Evolutionary conservation across 768 basidiomycete genomes (phyloP).

Genomic region (Russula brevipes): DNA sequence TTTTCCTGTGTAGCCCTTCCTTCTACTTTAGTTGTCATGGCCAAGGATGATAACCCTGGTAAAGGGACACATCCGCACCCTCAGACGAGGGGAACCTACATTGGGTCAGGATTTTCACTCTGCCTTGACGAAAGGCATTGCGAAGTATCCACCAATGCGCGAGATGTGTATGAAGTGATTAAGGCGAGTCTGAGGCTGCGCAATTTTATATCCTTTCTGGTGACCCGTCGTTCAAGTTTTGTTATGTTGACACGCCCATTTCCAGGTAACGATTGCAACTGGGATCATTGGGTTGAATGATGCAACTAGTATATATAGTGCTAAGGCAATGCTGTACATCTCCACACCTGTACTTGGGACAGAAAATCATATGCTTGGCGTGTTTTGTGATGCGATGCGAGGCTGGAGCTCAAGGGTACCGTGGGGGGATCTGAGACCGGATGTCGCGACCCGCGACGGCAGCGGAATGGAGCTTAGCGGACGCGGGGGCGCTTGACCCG

Average conservation of each 20-base stretch:
- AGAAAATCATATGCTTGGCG: too few relatives aligned
- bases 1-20: neutral
- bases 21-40: constrained; percentile 26
- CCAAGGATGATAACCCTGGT: constrained; percentile 85
- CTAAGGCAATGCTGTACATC: too few relatives aligned
- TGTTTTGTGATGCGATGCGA: too few relatives aligned
- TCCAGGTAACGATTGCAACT: neutral
- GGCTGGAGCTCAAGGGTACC: too few relatives aligned
- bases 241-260: neutral
- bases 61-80: constrained; percentile 73
- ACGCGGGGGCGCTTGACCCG: too few relatives aligned
- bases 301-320: too few relatives aligned
- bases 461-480: too few relatives aligned
- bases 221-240: neutral
- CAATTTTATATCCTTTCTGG: constrained; percentile 7
- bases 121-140: constrained; percentile 16
- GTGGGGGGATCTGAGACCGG: too few relatives aligned
- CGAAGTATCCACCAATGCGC: constrained; percentile 31
- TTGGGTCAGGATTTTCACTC: constrained; percentile 17
- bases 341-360: too few relatives aligned
- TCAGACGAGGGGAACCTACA: constrained; percentile 29
- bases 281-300: too few relatives aligned
- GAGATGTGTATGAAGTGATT: constrained; percentile 70
- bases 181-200: constrained; percentile 83
- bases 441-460: too few relatives aligned